These are phyloP conservation scores for Hyphopichia khmerensis DNA, from an alignment of 1,139 yeast genomes.

Conservation along the genomic window DNA sequence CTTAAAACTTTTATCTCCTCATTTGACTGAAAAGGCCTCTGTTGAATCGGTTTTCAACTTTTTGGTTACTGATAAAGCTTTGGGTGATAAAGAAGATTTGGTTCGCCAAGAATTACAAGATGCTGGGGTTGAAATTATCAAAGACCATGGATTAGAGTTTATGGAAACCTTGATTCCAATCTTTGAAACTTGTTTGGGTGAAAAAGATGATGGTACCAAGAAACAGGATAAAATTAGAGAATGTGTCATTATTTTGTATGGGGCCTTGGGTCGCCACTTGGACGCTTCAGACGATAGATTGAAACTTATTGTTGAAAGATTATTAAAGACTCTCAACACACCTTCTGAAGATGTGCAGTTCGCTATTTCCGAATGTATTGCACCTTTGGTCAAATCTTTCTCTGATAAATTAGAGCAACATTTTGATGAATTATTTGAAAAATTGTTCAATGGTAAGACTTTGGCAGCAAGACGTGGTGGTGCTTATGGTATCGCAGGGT, in stretches of 20 bases:
- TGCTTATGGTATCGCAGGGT: slow-evolving; percentile 93
- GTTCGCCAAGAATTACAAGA: slow-evolving; percentile 85
- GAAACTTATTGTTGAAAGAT: slow-evolving; percentile 60
- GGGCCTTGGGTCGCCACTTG: slow-evolving; percentile 83
- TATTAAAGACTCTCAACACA: slow-evolving; percentile 73
- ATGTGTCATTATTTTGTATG: slow-evolving; percentile 81
- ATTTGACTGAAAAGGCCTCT: slow-evolving; percentile 32
- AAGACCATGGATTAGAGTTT: slow-evolving; percentile 57
- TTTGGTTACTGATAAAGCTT: slow-evolving; percentile 58
- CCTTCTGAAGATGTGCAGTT: slow-evolving; percentile 88
- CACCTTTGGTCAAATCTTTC: slow-evolving; percentile 72
- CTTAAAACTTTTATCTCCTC: slow-evolving; percentile 56
- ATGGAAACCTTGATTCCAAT: slow-evolving; percentile 75
- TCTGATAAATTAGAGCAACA: slow-evolving; percentile 49
- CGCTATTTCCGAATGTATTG: slow-evolving; percentile 82
- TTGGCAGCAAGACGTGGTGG: slow-evolving; percentile 79
- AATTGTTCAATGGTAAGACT: slow-evolving; percentile 52
- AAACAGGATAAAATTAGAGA: slow-evolving; percentile 69
- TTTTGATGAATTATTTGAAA: slow-evolving; percentile 57
- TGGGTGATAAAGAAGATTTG: slow-evolving; percentile 70
- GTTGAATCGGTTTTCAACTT: slow-evolving; percentile 57
- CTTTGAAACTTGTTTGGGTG: slow-evolving; percentile 62
- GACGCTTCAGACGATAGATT: slow-evolving; percentile 63
- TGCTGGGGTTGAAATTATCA: slow-evolving; percentile 78
- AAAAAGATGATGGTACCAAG: slow-evolving; percentile 43